Percentiles rank a stretch among this genome's conserved stretches.
These are phyloP conservation scores for Hypoxylon sp. DNA, from an alignment of 2,329 filamentous ascomycete species.

Conservation along the genomic window DNA sequence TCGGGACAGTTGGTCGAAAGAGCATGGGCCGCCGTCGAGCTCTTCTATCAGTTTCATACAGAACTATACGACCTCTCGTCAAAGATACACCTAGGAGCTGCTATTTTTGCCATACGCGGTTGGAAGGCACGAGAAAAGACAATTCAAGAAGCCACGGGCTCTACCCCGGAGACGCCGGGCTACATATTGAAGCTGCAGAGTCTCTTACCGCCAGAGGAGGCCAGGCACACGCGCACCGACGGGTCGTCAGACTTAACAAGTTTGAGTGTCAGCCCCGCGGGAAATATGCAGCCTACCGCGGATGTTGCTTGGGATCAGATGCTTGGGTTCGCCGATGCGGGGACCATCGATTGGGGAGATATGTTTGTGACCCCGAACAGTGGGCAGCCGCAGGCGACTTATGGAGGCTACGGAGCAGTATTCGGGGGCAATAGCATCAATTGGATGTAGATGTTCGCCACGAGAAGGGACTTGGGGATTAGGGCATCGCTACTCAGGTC, in stretches of 20 bases:
- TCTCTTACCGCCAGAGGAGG: slow-evolving; percentile 59
- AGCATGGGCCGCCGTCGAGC: slow-evolving; percentile 66
- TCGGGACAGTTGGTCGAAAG: slow-evolving; percentile 67
- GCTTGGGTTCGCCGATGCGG: slow-evolving; percentile 52
- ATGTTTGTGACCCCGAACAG: slow-evolving; percentile 48
- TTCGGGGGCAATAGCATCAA: slow-evolving; percentile 43
- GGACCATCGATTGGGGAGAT: slow-evolving; percentile 52
- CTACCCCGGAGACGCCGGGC: slow-evolving; percentile 59
- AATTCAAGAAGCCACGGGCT: slow-evolving; percentile 56
- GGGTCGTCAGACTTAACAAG: slow-evolving; percentile 37
- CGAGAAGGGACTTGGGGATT: slow-evolving; percentile 2
- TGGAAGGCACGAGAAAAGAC: slow-evolving; percentile 67
- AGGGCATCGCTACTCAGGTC: slow-evolving; percentile 32
- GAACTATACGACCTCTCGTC: slow-evolving; percentile 66
- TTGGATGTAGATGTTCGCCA: slow-evolving; percentile 42
- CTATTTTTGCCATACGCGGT: slow-evolving; percentile 65
- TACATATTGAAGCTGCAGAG: slow-evolving; percentile 64
- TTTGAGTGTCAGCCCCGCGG: slow-evolving; percentile 11
- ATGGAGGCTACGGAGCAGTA: slow-evolving; percentile 39
- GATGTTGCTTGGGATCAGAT: slow-evolving; percentile 55
- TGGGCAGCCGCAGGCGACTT: slow-evolving; percentile 36
- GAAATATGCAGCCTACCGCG: slow-evolving; percentile 23
- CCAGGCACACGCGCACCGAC: slow-evolving; percentile 51
- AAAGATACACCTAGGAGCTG: slow-evolving; percentile 63
- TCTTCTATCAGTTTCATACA: slow-evolving; percentile 64